Percentiles rank a stretch among this genome's conserved stretches.
These are phyloP conservation scores for Perkinsus olseni DNA, from an alignment of 169 alveolate genomes.

Conservation along the genomic window DNA sequence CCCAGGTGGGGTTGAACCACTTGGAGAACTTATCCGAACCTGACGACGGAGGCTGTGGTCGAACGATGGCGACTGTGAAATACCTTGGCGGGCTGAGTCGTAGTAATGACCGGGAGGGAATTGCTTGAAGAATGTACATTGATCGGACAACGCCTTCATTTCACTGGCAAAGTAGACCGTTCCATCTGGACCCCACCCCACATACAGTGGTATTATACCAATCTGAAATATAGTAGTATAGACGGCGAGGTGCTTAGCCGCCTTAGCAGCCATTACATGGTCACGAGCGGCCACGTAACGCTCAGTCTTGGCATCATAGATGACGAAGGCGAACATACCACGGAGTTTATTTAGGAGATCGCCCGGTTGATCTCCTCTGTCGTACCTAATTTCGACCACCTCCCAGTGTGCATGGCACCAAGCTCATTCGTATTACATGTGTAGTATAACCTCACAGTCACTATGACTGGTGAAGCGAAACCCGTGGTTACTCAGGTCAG, in stretches of 20 bases:
- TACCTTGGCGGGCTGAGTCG: neutral
- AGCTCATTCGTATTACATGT: slow-evolving; percentile 5
- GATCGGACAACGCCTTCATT: slow-evolving; percentile 30
- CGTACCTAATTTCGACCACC: neutral
- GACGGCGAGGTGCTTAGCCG: no score
- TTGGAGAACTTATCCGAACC: neutral
- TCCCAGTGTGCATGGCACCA: no score
- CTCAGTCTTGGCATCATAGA: slow-evolving; percentile 25
- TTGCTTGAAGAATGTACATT: slow-evolving; percentile 18
- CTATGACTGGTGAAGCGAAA: neutral
- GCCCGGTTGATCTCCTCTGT: neutral
- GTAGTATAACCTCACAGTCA: slow-evolving; percentile 24
- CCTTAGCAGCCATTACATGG: slow-evolving; percentile 24
- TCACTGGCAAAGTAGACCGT: slow-evolving; percentile 27
- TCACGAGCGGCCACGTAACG: slow-evolving; percentile 35
- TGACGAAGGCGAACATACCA: slow-evolving; percentile 37
- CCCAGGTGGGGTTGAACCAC: slow-evolving; percentile 16
- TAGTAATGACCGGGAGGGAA: slow-evolving; percentile 49
- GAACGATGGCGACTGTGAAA: neutral
- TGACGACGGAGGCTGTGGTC: neutral
- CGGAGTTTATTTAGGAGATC: slow-evolving; percentile 21
- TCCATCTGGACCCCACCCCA: slow-evolving; percentile 34
- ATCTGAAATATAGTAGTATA: neutral
- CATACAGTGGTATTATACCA: slow-evolving; percentile 29
- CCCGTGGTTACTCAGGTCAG: neutral